phyloP scores from a whole-genome alignment of 106 monocot species.

The Agapanthus africanus region DNA sequence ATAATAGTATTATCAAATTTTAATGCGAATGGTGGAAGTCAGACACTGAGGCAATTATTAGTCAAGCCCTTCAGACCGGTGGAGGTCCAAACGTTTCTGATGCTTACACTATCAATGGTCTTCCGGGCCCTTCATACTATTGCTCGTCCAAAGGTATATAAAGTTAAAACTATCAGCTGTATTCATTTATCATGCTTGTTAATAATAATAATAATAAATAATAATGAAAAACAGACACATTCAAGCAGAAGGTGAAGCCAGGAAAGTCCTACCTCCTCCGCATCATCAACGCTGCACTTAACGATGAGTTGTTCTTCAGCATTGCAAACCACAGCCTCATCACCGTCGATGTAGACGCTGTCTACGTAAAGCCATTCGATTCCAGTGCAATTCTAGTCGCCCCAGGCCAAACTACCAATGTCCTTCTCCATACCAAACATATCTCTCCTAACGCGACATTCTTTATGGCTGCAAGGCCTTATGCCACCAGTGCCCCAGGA shows the following conservation, averaged over 20 bases:
- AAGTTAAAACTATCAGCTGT: too few species aligned
- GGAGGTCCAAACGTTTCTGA: constrained; percentile 49
- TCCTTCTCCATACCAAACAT: constrained; percentile 31
- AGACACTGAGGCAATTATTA: constrained; percentile 41
- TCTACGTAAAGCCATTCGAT: constrained; percentile 44
- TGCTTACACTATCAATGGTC: constrained; percentile 44
- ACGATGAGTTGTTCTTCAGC: constrained; percentile 59
- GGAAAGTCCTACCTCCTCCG: constrained; percentile 47
- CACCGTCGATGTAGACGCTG: constrained; percentile 41
- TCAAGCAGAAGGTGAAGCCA: constrained; percentile 46
- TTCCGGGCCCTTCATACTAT: constrained; percentile 40
- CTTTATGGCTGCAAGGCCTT: constrained; percentile 38
- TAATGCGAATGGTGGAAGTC: constrained; percentile 47
- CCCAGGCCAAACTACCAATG: constrained; percentile 53
- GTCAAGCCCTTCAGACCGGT: constrained; percentile 35
- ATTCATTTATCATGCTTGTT: too few species aligned
- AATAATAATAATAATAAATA: too few species aligned
- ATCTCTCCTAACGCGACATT: constrained; percentile 13
- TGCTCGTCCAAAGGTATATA: constrained; percentile 34
- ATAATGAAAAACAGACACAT: constrained; percentile 53
- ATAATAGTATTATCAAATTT: too few species aligned
- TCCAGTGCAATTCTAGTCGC: constrained; percentile 27
- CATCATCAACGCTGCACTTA: constrained; percentile 54
- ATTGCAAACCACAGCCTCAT: constrained; percentile 51
- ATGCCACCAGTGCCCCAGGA: constrained; percentile 38